phyloP scores from a whole-genome alignment of 169 alveolate species.

The Plasmodium vinckei region DNA sequence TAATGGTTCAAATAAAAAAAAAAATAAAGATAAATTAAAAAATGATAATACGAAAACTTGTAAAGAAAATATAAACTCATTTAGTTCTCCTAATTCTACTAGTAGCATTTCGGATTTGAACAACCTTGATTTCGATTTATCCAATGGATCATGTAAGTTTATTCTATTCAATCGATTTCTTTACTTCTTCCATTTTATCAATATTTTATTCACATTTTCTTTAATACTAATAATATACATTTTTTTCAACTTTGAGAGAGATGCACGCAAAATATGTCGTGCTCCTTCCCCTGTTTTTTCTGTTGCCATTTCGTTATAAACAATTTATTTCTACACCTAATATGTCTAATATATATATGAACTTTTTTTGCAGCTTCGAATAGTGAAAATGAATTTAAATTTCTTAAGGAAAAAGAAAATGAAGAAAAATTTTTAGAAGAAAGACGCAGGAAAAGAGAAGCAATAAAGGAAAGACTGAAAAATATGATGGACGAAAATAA shows the following conservation, averaged over 20 bases:
- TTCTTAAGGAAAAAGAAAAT: constrained; percentile 61
- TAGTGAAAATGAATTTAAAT: constrained; percentile 61
- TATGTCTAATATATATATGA: not conserved
- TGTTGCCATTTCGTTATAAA: not conserved
- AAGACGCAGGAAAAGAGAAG: constrained; percentile 70
- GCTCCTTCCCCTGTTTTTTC: not conserved
- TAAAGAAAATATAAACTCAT: constrained; percentile 69
- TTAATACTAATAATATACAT: not conserved
- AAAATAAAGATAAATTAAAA: constrained; percentile 70
- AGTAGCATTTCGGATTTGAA: constrained; percentile 67
- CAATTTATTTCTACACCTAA: not conserved
- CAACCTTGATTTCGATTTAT: constrained; percentile 6
- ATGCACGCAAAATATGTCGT: not conserved
- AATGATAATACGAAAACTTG: constrained; percentile 63
- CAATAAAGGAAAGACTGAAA: constrained; percentile 56
- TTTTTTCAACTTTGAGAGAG: too few species aligned
- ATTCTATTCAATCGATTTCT: not conserved
- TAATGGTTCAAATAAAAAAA: constrained; percentile 72
- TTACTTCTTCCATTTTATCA: too few species aligned
- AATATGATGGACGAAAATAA: constrained; percentile 27
- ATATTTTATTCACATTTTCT: not conserved
- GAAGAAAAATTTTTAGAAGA: constrained; percentile 73
- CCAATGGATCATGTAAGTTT: constrained; percentile 57
- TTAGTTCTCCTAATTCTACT: constrained; percentile 73
- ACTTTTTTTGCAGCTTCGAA: constrained; percentile 34